Conservation (phyloP, 2,329 filamentous ascomycete genomes). For the Hirsutella thompsonii region DNA sequence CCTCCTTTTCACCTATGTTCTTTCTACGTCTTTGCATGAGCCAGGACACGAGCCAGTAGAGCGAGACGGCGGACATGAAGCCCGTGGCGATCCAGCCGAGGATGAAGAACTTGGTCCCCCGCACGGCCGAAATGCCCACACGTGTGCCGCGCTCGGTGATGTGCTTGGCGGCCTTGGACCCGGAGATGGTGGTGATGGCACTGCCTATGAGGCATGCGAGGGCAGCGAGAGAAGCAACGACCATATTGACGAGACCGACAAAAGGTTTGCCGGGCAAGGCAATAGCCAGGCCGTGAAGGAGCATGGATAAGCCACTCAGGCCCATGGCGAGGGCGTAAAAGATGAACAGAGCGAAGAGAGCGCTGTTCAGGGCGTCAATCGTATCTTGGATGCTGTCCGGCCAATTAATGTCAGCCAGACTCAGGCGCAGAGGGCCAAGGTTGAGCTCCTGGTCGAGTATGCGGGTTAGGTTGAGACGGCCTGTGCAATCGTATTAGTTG, state of each 20-base stretch:
- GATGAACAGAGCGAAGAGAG: conserved; percentile 34
- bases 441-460: conserved; percentile 32
- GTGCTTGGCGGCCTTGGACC: conserved; percentile 24
- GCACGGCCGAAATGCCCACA: conserved; percentile 29
- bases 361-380: conserved; percentile 34
- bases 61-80: conserved; percentile 24
- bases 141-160: conserved; percentile 30
- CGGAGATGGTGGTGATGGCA: conserved; percentile 27
- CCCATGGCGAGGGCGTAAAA: conserved; percentile 32
- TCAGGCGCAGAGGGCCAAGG: conserved; percentile 30
- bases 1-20: background rate
- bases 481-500: conserved; percentile 8
- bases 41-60: conserved; percentile 28
- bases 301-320: conserved; percentile 29
- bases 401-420: conserved; percentile 31
- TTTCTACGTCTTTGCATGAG: conserved; percentile 5
- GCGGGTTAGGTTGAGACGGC: conserved; percentile 32
- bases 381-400: conserved; percentile 29
- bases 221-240: conserved; percentile 21
- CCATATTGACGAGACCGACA: conserved; percentile 22
- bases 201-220: conserved; percentile 26
- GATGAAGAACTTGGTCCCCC: conserved; percentile 29
- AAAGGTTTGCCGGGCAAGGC: conserved; percentile 14
- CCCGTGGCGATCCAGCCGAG: conserved; percentile 34
- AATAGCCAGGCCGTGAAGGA: conserved; percentile 23